phyloP scores from a whole-genome alignment of 768 basidiomycete genomes.

The Pisolithus albus region DNA sequence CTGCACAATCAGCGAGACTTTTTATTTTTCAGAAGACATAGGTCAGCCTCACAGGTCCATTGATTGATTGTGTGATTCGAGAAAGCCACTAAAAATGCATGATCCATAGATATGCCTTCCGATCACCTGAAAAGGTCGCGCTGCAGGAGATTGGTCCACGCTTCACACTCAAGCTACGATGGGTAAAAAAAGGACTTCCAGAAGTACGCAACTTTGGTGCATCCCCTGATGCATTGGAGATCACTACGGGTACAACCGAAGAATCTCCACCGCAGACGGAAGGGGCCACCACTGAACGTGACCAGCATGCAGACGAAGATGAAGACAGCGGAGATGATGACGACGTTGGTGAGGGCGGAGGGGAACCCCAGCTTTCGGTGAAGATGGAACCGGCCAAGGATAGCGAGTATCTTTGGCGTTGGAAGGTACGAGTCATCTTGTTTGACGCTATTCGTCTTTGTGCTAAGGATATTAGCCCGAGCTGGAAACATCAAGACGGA shows the following conservation, averaged over 20 bases:
- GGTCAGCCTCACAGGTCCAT: constrained; percentile 43
- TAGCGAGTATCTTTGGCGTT: constrained; percentile 81
- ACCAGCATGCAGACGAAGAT: no score
- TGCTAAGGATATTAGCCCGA: constrained; percentile 58
- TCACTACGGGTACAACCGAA: constrained; percentile 39
- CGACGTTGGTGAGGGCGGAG: constrained; percentile 20
- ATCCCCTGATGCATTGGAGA: constrained; percentile 47
- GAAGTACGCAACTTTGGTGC: constrained; percentile 68
- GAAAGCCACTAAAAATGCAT: no score
- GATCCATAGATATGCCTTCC: constrained; percentile 95
- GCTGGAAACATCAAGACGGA: constrained; percentile 82
- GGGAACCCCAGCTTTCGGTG: constrained; percentile 6
- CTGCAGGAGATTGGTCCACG: constrained; percentile 97
- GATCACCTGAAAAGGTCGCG: constrained; percentile 82
- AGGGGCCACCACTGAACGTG: neutral
- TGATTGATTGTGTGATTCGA: no score
- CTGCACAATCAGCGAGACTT: constrained; percentile 98
- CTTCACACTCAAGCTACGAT: constrained; percentile 90
- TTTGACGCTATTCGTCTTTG: neutral
- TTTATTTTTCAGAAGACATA: constrained; percentile 92
- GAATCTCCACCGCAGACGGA: constrained; percentile 4
- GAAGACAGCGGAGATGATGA: constrained; percentile 9
- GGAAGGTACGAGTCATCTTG: constrained; percentile 60
- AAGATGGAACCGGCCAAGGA: constrained; percentile 48
- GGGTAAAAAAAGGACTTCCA: constrained; percentile 83